Percentiles rank a stretch among this genome's conserved stretches.
phyloP scores from a whole-genome alignment of 1,284 basidiomycete species.

The Lignosus rhinocerotis region DNA sequence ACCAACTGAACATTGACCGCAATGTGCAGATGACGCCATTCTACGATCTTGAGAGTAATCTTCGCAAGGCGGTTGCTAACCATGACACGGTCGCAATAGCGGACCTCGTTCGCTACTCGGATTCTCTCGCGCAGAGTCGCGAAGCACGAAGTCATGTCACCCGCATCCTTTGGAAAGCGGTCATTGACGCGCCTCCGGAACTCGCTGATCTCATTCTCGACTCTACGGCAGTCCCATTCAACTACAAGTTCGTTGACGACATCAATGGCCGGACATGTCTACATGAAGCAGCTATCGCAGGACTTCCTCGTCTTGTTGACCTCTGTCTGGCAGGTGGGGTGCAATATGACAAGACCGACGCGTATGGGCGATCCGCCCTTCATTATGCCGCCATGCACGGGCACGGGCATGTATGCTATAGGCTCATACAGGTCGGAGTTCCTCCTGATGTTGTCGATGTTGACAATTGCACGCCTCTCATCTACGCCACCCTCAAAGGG shows the following conservation, averaged over 20 bases:
- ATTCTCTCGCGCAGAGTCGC: constrained; percentile 59
- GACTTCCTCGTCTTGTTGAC: constrained; percentile 77
- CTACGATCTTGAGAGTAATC: constrained; percentile 84
- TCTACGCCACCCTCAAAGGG: constrained; percentile 91
- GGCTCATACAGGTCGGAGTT: constrained; percentile 71
- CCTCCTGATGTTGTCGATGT: constrained; percentile 78
- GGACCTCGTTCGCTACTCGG: constrained; percentile 74
- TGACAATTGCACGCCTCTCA: constrained; percentile 92
- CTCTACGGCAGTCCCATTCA: constrained; percentile 71
- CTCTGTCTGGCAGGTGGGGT: constrained; percentile 81
- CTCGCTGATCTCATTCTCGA: constrained; percentile 75
- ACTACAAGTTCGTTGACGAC: constrained; percentile 92
- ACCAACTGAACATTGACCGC: constrained; percentile 70
- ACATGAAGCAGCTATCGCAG: constrained; percentile 92
- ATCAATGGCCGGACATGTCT: constrained; percentile 96
- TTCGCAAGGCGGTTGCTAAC: constrained; percentile 73
- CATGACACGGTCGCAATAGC: constrained; percentile 61
- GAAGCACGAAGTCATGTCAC: constrained; percentile 69
- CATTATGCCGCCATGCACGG: constrained; percentile 98
- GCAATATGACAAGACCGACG: constrained; percentile 70
- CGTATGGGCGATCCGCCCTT: constrained; percentile 90
- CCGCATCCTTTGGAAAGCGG: constrained; percentile 89
- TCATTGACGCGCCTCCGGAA: constrained; percentile 75
- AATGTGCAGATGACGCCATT: constrained; percentile 68
- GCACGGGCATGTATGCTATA: constrained; percentile 75